These are phyloP conservation scores for Astragalus membranaceus DNA, from an alignment of 306 rosid species.

Conservation along the genomic window DNA sequence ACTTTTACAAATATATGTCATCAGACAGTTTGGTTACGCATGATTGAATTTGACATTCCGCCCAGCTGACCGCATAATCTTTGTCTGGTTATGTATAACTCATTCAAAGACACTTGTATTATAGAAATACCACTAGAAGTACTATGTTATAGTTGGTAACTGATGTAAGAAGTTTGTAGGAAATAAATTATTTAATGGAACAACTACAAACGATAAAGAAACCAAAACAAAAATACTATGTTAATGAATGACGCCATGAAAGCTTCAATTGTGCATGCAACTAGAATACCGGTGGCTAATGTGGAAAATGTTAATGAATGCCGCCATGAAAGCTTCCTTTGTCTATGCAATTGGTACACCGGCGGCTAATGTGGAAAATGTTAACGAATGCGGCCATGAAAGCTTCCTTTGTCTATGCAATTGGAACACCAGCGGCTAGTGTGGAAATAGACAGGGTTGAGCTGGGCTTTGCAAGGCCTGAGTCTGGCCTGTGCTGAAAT, in stretches of 20 bases:
- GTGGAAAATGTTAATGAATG: neutral
- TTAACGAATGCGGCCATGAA: neutral
- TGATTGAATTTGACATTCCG: conserved; percentile 2
- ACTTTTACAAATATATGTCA: too few species aligned
- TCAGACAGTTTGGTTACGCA: too few species aligned
- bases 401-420: neutral
- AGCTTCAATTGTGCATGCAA: neutral
- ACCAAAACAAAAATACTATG: neutral
- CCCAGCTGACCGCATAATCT: neutral
- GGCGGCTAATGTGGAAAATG: too few species aligned
- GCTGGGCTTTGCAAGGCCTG: too few species aligned
- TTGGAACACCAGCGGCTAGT: neutral
- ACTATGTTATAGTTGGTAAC: neutral
- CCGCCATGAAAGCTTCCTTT: neutral
- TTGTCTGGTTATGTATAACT: neutral
- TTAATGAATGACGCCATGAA: neutral
- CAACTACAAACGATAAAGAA: neutral
- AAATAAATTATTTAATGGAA: neutral
- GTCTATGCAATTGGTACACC: neutral
- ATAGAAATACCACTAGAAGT: neutral
- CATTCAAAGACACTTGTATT: neutral
- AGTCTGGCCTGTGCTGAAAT: too few species aligned
- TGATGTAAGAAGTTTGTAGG: neutral
- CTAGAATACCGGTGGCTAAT: neutral
- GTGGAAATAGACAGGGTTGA: too few species aligned